Conservation (phyloP, 768 basidiomycete genomes). For the Pisolithus orientalis region DNA sequence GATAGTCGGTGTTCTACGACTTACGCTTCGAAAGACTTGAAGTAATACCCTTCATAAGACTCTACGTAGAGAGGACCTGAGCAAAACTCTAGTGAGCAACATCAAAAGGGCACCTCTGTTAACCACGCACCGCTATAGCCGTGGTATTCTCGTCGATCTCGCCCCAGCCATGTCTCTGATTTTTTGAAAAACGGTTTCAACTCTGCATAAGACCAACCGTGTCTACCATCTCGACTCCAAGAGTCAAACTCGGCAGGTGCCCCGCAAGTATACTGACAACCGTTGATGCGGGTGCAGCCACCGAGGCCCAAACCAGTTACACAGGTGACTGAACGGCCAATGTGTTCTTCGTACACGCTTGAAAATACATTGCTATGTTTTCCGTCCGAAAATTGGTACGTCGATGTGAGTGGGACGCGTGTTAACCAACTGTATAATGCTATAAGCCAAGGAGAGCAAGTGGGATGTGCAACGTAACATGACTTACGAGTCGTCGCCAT, state of each 20-base stretch:
- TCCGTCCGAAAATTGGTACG: conserved; percentile 11
- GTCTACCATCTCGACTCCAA: conserved; percentile 23
- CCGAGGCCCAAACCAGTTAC: conserved; percentile 33
- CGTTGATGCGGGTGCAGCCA: conserved; percentile 43
- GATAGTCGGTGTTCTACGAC: not conserved
- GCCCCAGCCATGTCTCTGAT: conserved; percentile 19
- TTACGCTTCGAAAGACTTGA: not conserved
- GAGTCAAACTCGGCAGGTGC: conserved; percentile 26
- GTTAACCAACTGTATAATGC: not conserved
- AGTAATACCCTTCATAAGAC: conserved; percentile 1
- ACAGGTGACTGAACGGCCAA: not conserved
- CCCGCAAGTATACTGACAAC: conserved; percentile 28
- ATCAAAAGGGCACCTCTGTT: not conserved
- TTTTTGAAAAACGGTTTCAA: conserved; percentile 29
- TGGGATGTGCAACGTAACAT: conserved; percentile 16
- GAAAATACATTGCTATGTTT: conserved; percentile 1
- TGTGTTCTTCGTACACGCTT: not conserved
- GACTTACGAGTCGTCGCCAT: conserved; percentile 18
- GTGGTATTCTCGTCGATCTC: not conserved
- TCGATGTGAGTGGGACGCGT: conserved; percentile 15
- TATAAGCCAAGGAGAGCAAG: not conserved
- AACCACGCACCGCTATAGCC: not conserved
- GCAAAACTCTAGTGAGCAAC: no score
- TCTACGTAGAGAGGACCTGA: not conserved
- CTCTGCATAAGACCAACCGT: conserved; percentile 32